Evolutionary conservation across 2,329 filamentous ascomycete species (phyloP), one percentile per base, ranked within the genome.

Genomic region (Rasamsonia emersonii): DNA sequence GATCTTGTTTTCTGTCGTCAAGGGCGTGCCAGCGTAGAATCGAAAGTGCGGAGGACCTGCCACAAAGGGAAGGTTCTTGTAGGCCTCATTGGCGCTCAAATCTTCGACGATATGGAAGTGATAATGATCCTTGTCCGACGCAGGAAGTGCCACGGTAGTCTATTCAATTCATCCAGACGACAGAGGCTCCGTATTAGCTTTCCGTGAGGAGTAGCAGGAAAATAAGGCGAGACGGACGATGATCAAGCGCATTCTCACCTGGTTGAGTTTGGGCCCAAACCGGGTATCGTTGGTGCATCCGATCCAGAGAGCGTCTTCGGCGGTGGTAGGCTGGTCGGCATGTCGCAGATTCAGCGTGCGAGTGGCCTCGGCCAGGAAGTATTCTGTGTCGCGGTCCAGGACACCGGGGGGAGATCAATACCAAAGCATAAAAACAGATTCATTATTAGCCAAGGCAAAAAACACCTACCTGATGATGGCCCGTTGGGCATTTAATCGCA

Each of bases 1-100:
- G 42, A 71, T 68, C 17, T 71, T 67, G 20, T 65, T 68, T 1
- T 67, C 67, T 3, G 72, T 75, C 16, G 68, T 66, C 33, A 82
- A 71, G 0, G 77, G 77, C 0, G 79, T 75, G 11, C 70, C 71
- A 4, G 71, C 71, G 37, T 75, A 73, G 45, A 76, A 76, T 27
- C 56, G 54, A 18, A 63, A 52, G 18, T 53, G 39, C 0, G 58
- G 58, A 1, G 51, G 39, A 0, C 39, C 47, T 3, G 45, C 39
- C 1, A 66, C 61, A 18, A 62, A 58, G 1, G 47, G 40, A 23
- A 58, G 45, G 5, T 51, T 32, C 25, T 56, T 58, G 35, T 58
- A 67, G 13, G 45, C 49, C 5, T 61, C 51, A 39, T 67, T 44
- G 18, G 56, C 40, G 18, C 42, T 39, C 21, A 67, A 36, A 39